Conservation (phyloP, 768 basidiomycete genomes). For the Thelephora aurantiotincta region DNA sequence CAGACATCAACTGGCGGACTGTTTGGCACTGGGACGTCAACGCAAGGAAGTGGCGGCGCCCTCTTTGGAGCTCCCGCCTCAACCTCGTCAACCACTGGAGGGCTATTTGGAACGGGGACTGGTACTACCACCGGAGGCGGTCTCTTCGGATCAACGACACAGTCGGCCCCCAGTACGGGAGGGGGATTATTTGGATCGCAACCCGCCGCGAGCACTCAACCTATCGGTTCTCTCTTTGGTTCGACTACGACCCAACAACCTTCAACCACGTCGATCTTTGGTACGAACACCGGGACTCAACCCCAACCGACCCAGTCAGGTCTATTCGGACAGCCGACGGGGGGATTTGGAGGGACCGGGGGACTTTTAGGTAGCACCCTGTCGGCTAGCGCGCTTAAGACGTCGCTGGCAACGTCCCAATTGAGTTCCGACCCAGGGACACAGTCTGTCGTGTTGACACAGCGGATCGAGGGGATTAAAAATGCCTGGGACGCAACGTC, state of each 20-base stretch:
- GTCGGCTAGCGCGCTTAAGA: slow-evolving; percentile 18
- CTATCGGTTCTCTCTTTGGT: slow-evolving; percentile 9
- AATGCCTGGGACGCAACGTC: slow-evolving; percentile 61
- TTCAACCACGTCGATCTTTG: slow-evolving; percentile 17
- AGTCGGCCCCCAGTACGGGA: slow-evolving; percentile 5
- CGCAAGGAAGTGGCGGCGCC: too few species aligned
- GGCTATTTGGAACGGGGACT: slow-evolving; percentile 8
- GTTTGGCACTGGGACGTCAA: slow-evolving; percentile 12
- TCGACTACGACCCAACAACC: slow-evolving; percentile 10
- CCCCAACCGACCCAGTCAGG: too few species aligned
- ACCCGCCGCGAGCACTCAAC: slow-evolving; percentile 1
- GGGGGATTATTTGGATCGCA: slow-evolving; percentile 14
- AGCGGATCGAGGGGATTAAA: slow-evolving; percentile 49
- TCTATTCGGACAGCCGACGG: too few species aligned
- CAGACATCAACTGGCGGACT: slow-evolving; percentile 10
- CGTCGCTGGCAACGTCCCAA: slow-evolving; percentile 21
- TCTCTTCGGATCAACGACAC: slow-evolving; percentile 10
- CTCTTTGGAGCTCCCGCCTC: too few species aligned
- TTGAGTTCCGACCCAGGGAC: slow-evolving; percentile 46
- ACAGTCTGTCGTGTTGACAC: slow-evolving; percentile 37
- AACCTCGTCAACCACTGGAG: too few species aligned
- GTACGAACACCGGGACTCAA: too few species aligned
- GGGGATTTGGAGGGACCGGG: too few species aligned
- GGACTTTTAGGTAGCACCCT: too few species aligned
- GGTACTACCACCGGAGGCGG: slow-evolving; percentile 7